phyloP scores from a whole-genome alignment of 2,329 filamentous ascomycete genomes.

The Phialocephala subalpina region DNA sequence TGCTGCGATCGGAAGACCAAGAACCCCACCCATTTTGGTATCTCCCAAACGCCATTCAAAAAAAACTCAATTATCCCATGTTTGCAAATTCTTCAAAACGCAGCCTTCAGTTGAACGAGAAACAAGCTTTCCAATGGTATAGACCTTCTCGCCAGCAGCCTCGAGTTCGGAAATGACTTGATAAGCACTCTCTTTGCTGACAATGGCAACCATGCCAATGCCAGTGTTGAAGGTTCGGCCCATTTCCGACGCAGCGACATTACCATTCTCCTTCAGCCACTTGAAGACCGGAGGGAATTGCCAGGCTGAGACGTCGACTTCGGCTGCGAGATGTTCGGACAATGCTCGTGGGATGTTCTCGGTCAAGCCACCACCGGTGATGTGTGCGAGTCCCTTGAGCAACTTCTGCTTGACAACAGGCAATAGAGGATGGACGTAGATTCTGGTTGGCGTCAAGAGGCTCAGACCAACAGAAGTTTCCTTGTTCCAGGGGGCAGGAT shows the following conservation, averaged over 20 bases:
- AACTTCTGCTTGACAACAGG: conserved; percentile 67
- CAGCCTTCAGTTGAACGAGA: conserved; percentile 65
- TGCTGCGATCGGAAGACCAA: neutral
- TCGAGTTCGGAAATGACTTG: conserved; percentile 67
- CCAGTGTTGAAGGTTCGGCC: conserved; percentile 94
- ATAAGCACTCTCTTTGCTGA: conserved; percentile 69
- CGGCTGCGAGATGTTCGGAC: conserved; percentile 75
- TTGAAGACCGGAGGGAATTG: conserved; percentile 79
- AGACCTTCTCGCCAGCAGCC: conserved; percentile 78
- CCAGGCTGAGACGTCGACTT: conserved; percentile 83
- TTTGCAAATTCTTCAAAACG: conserved; percentile 63
- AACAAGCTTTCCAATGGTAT: conserved; percentile 76
- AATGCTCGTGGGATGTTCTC: conserved; percentile 98
- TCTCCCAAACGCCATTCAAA: conserved; percentile 28
- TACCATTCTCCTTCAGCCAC: conserved; percentile 81
- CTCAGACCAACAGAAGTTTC: conserved; percentile 72
- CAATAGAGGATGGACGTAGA: conserved; percentile 88
- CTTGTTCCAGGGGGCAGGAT: conserved; percentile 78
- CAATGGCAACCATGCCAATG: conserved; percentile 91
- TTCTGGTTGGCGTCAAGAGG: conserved; percentile 87
- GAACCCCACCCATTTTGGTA: conserved; percentile 32
- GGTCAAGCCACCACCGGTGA: conserved; percentile 90
- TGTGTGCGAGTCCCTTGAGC: conserved; percentile 94
- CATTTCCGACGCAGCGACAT: conserved; percentile 81
- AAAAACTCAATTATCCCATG: conserved; percentile 36